Evolutionary conservation across 2,329 filamentous ascomycete species (phyloP), one percentile per base, ranked within the genome.

Genomic region (Trichothecium sympodiale): DNA sequence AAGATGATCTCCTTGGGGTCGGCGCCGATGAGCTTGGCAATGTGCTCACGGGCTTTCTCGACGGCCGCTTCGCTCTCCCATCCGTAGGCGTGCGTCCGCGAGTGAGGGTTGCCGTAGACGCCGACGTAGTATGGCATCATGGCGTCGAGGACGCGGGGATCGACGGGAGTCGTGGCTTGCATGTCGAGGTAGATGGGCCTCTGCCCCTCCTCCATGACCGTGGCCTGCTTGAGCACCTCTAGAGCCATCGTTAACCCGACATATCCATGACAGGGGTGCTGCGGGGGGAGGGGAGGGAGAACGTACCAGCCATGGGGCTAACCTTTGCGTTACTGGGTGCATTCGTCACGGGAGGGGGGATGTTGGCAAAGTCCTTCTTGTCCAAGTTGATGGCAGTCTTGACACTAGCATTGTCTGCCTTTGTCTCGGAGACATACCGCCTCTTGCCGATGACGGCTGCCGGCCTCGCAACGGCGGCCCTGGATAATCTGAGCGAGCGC

Each of bases 1-100:
- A 98, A 96, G 50, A 98, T 93, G 46, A 98, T 96, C 57, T 98
- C 91, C 62, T 98, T 98, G 5, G 91, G 69, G 56, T 98, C 87
- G 18, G 91, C 91, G 17, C 89, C 89, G 46, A 98, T 91, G 37
- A 98, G 72, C 28, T 71, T 71, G 3, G 91, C 91, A 44, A 96
- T 71, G 52, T 96, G 76, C 48, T 74, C 73, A 50, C 91, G 77
- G 30, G 91, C 88, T 43, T 85, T 73, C 57, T 98, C 91, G 16
- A 94, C 81, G 1, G 84, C 89, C 62, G 88, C 86, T 53, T 98
- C 91, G 36, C 83, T 94, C 65, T 98, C 91, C 91, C 91, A 98
- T 34, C 91, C 91, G 59, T 98, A 98, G 17, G 91, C 88, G 60
- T 98, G 91, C 38, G 91, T 98, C 52, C 89, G 77, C 38, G 89